A percentile compares a stretch with the other conserved stretches of the same genome.
These are phyloP conservation scores for Purpureocillium takamizusanense DNA, from an alignment of 2,329 filamentous ascomycete genomes.

Conservation along the genomic window DNA sequence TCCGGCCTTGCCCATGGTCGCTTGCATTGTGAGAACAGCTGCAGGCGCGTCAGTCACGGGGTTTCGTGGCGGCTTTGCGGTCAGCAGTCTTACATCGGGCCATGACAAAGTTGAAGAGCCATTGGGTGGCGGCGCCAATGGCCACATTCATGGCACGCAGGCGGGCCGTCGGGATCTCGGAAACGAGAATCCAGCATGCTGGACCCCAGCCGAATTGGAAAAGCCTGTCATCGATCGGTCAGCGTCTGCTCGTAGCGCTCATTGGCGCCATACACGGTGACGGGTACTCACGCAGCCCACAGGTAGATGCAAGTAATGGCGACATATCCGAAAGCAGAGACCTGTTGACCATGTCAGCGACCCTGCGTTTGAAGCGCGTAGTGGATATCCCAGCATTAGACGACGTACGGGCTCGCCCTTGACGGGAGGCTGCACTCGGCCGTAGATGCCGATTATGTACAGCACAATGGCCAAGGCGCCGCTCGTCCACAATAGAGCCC, in stretches of 20 bases:
- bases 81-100: constrained; percentile 38
- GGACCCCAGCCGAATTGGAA: constrained; percentile 67
- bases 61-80: not conserved
- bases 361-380: not conserved
- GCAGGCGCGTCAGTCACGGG: constrained; percentile 1
- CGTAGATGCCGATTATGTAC: constrained; percentile 65
- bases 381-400: not conserved
- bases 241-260: too few relatives aligned
- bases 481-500: constrained; percentile 54
- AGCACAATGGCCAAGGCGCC: constrained; percentile 53
- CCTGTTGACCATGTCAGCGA: constrained; percentile 12
- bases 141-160: constrained; percentile 60
- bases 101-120: constrained; percentile 68
- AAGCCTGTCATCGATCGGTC: constrained; percentile 28
- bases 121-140: constrained; percentile 59
- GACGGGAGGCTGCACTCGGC: constrained; percentile 51
- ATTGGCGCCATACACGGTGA: too few relatives aligned
- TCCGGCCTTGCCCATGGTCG: constrained; percentile 33
- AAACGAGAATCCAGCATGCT: constrained; percentile 63
- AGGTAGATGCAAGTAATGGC: constrained; percentile 65
- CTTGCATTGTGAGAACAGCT: constrained; percentile 59
- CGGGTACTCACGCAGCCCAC: constrained; percentile 50
- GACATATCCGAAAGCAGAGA: constrained; percentile 59
- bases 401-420: constrained; percentile 32
- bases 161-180: constrained; percentile 59